Conservation (phyloP, 1,284 basidiomycete species). For the Pyrrhoderma lamaoense region DNA sequence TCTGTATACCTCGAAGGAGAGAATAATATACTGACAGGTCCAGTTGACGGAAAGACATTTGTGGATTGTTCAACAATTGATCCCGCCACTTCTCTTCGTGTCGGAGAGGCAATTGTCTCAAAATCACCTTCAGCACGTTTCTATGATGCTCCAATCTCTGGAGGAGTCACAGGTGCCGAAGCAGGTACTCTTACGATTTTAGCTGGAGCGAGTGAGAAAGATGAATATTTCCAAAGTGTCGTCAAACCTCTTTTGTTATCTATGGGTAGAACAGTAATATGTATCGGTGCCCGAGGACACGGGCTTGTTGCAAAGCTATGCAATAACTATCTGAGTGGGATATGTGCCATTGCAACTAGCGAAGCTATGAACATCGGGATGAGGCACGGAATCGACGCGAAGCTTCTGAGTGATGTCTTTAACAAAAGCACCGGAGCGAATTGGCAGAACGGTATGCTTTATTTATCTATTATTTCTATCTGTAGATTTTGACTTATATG, state of each 20-base stretch:
- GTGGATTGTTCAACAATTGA: constrained; percentile 21
- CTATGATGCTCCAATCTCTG: constrained; percentile 21
- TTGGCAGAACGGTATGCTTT: constrained; percentile 18
- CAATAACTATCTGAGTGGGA: constrained; percentile 21
- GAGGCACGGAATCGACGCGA: constrained; percentile 19
- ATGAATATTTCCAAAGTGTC: constrained; percentile 11
- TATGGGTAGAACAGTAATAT: constrained; percentile 19
- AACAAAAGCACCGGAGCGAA: constrained; percentile 19
- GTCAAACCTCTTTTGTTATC: constrained; percentile 15
- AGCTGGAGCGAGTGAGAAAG: constrained; percentile 13
- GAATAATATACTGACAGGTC: constrained; percentile 17
- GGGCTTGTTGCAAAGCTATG: constrained; percentile 20
- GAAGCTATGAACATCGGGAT: constrained; percentile 22
- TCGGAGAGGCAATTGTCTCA: constrained; percentile 18
- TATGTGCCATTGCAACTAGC: constrained; percentile 20
- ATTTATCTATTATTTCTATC: background rate
- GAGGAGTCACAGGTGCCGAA: constrained; percentile 20
- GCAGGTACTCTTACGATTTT: constrained; percentile 20
- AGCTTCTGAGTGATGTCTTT: constrained; percentile 19
- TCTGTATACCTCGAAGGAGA: constrained; percentile 17
- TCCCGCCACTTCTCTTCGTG: constrained; percentile 17
- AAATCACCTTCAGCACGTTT: constrained; percentile 14
- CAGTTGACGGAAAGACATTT: constrained; percentile 14
- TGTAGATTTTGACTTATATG: background rate
- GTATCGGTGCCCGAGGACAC: constrained; percentile 18